Evolutionary conservation across 306 rosid species (phyloP).

Genomic region (Delonix regia): DNA sequence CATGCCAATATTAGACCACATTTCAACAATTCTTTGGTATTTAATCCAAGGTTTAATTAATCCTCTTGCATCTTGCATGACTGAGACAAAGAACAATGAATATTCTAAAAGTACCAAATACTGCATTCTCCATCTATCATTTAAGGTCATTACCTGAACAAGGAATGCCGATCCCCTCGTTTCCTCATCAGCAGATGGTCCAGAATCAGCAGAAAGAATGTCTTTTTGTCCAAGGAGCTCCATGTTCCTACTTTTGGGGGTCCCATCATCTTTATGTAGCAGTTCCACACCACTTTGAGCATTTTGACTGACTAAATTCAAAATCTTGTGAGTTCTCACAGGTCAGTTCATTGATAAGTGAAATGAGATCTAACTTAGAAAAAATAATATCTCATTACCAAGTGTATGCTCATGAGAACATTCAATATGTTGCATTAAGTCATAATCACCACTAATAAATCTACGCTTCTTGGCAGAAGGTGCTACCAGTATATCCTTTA

Average conservation of each 20-base stretch:
- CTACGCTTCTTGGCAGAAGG: constrained; percentile 71
- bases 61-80: constrained; percentile 18
- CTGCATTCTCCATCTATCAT: constrained; percentile 17
- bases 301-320: constrained; percentile 46
- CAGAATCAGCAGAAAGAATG: constrained; percentile 41
- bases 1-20: constrained; percentile 27
- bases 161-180: constrained; percentile 77
- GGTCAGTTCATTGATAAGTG: constrained; percentile 37
- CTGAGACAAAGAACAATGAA: background rate
- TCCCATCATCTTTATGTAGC: constrained; percentile 42
- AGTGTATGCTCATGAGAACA: constrained; percentile 45
- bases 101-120: constrained; percentile 11
- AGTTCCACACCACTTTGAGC: constrained; percentile 46
- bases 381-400: constrained; percentile 35
- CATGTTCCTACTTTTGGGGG: constrained; percentile 34
- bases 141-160: constrained; percentile 65
- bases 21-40: constrained; percentile 1
- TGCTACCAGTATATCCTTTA: constrained; percentile 38
- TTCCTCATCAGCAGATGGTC: constrained; percentile 54
- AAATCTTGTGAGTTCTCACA: constrained; percentile 44
- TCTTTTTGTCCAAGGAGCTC: constrained; percentile 45
- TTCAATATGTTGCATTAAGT: constrained; percentile 41
- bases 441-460: constrained; percentile 55
- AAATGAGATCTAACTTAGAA: constrained; percentile 33
- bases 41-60: constrained; percentile 10